Base-by-base conservation (phyloP, 2,329 filamentous ascomycete species). In the Fusarium staphyleae region DNA sequence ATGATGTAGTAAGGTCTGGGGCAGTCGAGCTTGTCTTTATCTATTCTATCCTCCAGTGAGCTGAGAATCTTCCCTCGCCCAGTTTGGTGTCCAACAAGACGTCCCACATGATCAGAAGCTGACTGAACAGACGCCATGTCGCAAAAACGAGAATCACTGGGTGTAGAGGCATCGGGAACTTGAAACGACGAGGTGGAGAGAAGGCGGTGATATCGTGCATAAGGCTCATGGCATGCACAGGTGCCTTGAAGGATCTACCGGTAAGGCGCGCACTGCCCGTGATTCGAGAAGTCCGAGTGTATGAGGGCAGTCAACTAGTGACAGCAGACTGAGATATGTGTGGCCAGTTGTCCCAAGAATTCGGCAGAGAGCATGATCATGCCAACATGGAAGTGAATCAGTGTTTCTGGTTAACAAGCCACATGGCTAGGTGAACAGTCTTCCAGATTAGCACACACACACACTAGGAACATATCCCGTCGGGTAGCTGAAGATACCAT, bases 321-420 rank as follows among this genome's bases (percentile, higher is more conserved):
- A 24, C 13, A 39, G 34, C 8, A n/a, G 14, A 8, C 39, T 18
- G 16, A 5, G 22, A 54, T 16, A 4, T 63, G 39, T 44, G 32
- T 48, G 52, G 39, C 26, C 37, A 19, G 48, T 29, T 29, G 28
- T 28, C 16, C 15, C 16, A 37, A 26, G 18, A 22, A 28, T 39
- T 30, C 48, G 44, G 44, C 41, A 48, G 43, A 41, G 33, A 29
- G 44, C 45, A 60, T 60, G 48, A 46, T 63, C 55, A 48, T 44
- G 24, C 13, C 22, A 24, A 5, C 14, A 30, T 12, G 15, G 30
- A 22, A 22, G 24, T 16, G 22, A 41, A 35, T 32, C 28, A 9
- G 39, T 33, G n/a, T 37, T 22, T 22, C 16, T 52, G 22, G 28
- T 26, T 46, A 39, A 39, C 24, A 50, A 28, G 43, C 24, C 19